Conservation (phyloP, 2,329 filamentous ascomycete species). For the Diplodia intermedia region DNA sequence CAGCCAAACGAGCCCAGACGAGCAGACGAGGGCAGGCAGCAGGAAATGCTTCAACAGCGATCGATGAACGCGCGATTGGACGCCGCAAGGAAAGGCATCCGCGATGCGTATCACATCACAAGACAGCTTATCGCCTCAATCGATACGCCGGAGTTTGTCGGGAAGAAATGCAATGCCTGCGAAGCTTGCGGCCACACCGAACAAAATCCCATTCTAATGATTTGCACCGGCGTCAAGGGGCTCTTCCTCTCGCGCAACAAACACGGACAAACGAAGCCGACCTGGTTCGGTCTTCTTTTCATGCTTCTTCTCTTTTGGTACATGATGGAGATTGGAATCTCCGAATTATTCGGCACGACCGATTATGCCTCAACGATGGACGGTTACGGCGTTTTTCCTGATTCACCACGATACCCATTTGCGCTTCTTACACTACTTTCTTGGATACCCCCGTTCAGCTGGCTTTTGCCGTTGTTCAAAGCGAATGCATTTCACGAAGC, state of each 20-base stretch:
- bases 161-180: background rate
- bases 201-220: constrained; percentile 32
- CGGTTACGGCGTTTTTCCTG: constrained; percentile 58
- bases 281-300: constrained; percentile 31
- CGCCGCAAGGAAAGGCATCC: constrained; percentile 51
- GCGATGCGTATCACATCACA: constrained; percentile 53
- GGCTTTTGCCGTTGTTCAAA: background rate
- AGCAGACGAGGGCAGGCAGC: constrained; percentile 51
- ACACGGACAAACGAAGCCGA: constrained; percentile 4
- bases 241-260: constrained; percentile 40
- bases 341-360: constrained; percentile 59
- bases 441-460: constrained; percentile 29
- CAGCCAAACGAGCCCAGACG: constrained; percentile 44
- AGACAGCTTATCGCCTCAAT: constrained; percentile 51
- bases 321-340: constrained; percentile 15
- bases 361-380: constrained; percentile 56
- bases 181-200: background rate
- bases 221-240: constrained; percentile 39
- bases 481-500: background rate
- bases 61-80: constrained; percentile 52
- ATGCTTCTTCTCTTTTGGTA: constrained; percentile 24
- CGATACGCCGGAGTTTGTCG: constrained; percentile 36
- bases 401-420: constrained; percentile 62
- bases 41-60: constrained; percentile 52
- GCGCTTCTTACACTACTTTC: constrained; percentile 63